Evolutionary conservation across 345 rosid species (phyloP), one percentile per base, ranked within the genome.

Genomic region (Populus simonii): DNA sequence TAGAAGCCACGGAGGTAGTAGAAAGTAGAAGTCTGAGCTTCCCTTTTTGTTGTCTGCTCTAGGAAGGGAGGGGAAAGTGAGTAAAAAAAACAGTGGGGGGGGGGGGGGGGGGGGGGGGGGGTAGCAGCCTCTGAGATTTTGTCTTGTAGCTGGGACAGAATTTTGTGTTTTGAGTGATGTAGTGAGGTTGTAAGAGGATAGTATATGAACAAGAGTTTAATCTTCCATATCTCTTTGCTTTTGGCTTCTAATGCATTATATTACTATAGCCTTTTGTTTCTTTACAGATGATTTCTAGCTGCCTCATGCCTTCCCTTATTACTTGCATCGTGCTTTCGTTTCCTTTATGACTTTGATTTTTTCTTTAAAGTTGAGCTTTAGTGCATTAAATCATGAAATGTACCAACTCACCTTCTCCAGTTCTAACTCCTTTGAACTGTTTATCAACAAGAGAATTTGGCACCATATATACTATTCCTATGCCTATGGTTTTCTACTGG

Each of bases 101-200:
- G 25, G 25, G 25, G 25, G 25, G 25, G 25, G 25, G 25, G 25
- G 25, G 25, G 25, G 3, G 18, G 7, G n/a, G 16, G 65, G 68
- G 20, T 36, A 57, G 74, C 80, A 74, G 86, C 68, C 78, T 81
- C 85, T 47, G 78, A 71, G 68, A 72, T 77, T 83, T 87, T 81
- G 89, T 83, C 81, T 68, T 83, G 43, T 85, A 76, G 76, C 80
- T 84, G 62, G 62, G 80, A 59, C 59, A 71, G 80, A 68, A 71
- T 59, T 23, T 10, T 68, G 67, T 41, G 77, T 79, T 82, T 79
- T 76, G 74, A 71, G 79, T 35, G 70, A 78, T 69, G 82, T 57
- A 45, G 49, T 73, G 63, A 41, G 47, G 63, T 71, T 66, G 83
- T 74, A 47, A 62, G 69, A 36, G 83, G 47, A 57, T 62, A 43